A percentile compares a stretch with the other conserved stretches of the same genome.
These are phyloP conservation scores for Ceratocystis huliohia DNA, from an alignment of 2,329 filamentous ascomycete genomes.

Conservation along the genomic window DNA sequence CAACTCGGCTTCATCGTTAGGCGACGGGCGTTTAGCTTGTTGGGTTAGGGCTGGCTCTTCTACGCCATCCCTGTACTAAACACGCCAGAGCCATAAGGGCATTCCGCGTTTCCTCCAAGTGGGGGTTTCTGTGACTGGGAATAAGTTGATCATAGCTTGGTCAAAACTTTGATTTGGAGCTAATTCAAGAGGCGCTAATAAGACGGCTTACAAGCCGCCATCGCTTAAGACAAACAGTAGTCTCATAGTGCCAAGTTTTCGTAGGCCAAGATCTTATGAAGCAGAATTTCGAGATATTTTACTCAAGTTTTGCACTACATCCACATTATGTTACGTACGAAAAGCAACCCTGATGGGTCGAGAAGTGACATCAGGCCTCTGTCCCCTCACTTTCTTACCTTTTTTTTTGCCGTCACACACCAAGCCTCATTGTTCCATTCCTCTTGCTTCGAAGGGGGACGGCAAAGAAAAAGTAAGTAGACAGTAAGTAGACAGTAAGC, in stretches of 20 bases:
- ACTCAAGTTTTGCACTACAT: background rate
- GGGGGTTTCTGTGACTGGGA: constrained; percentile 8
- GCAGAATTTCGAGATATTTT: background rate
- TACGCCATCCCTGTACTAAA: background rate
- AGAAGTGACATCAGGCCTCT: background rate
- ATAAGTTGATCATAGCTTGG: constrained; percentile 1
- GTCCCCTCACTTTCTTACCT: background rate
- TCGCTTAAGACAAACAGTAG: background rate
- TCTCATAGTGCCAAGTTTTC: background rate
- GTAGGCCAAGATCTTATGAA: background rate
- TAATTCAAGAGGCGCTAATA: background rate
- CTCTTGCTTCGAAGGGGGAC: background rate
- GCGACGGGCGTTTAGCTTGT: background rate
- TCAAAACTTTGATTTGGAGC: background rate
- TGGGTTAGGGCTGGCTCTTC: background rate
- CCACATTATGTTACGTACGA: constrained; percentile 6
- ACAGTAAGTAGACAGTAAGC: background rate
- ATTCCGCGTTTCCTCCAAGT: constrained; percentile 7
- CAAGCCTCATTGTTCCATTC: background rate
- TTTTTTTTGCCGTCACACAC: background rate
- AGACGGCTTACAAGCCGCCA: background rate
- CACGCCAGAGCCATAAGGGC: constrained; percentile 1
- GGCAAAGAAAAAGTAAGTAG: background rate
- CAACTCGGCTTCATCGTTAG: background rate
- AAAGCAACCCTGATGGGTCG: background rate